These are phyloP conservation scores for Yamadazyma phyllophila DNA, from an alignment of 805 yeast genomes.

Conservation along the genomic window DNA sequence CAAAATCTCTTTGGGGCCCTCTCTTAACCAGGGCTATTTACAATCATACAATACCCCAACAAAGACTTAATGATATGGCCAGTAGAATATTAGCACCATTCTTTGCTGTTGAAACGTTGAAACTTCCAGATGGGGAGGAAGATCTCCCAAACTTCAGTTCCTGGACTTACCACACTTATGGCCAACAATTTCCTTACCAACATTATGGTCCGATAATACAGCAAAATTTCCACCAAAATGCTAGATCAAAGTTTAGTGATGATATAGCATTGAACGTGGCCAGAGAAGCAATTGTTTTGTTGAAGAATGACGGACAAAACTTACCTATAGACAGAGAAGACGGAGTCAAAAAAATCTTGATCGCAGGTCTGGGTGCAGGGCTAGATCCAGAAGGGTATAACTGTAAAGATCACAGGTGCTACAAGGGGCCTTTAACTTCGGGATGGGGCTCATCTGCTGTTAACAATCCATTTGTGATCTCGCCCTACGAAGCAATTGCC, in stretches of 20 bases:
- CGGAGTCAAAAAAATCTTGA: conserved; percentile 39
- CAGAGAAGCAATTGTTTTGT: conserved; percentile 53
- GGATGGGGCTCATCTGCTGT: conserved; percentile 70
- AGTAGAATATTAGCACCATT: conserved; percentile 58
- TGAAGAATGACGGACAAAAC: conserved; percentile 50
- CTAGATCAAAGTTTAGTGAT: conserved; percentile 46
- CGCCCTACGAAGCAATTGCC: conserved; percentile 57
- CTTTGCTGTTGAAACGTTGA: conserved; percentile 40
- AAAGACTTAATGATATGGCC: conserved; percentile 61
- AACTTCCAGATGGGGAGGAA: conserved; percentile 36
- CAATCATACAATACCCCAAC: conserved; percentile 53
- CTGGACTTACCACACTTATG: conserved; percentile 56
- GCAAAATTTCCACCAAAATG: conserved; percentile 56
- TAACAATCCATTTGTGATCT: conserved; percentile 52
- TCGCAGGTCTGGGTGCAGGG: conserved; percentile 56
- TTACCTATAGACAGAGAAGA: conserved; percentile 50
- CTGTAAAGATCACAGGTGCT: conserved; percentile 51
- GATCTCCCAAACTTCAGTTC: conserved; percentile 54
- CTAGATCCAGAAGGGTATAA: conserved; percentile 51
- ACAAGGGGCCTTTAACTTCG: conserved; percentile 52
- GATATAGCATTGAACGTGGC: conserved; percentile 53
- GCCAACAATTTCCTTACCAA: conserved; percentile 53
- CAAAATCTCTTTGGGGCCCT: conserved; percentile 58
- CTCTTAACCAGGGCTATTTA: conserved; percentile 52
- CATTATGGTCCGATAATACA: conserved; percentile 52